Evolutionary conservation across 2,329 filamentous ascomycete genomes (phyloP).

Genomic region (Ophiostoma sp.): DNA sequence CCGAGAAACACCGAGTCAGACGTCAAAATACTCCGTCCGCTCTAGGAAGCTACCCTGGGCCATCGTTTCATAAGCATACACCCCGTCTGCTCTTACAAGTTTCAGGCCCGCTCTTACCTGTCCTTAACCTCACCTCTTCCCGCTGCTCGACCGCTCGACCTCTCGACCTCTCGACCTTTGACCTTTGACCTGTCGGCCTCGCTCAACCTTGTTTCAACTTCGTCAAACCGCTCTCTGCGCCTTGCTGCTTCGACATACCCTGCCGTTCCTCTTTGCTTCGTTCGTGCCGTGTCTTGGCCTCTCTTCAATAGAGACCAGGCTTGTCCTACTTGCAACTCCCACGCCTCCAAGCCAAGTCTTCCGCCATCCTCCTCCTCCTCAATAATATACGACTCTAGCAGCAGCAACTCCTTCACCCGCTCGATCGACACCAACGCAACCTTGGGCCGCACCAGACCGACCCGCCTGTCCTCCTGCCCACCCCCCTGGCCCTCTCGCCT

Average conservation of each 20-base stretch:
- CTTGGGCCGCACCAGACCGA: not conserved
- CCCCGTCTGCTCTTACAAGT: not conserved
- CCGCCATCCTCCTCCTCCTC: not conserved
- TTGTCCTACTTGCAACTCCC: not conserved
- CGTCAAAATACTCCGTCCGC: not conserved
- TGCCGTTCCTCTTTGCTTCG: not conserved
- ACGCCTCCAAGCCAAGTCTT: not conserved
- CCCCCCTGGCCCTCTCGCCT: not conserved
- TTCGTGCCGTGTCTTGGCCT: not conserved
- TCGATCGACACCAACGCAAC: conserved; percentile 4
- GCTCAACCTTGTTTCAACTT: not conserved
- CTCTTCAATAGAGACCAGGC: not conserved
- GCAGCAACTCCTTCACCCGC: not conserved
- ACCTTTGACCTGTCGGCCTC: not conserved
- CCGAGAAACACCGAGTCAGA: conserved; percentile 3
- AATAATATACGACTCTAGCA: not conserved
- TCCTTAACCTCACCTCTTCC: conserved; percentile 1
- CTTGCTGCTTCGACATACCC: not conserved
- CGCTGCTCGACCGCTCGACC: not conserved
- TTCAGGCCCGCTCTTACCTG: conserved; percentile 5
- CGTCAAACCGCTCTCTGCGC: not conserved
- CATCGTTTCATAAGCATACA: not conserved
- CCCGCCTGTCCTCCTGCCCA: not conserved
- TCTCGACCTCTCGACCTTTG: not conserved
- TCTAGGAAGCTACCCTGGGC: conserved; percentile 7